Base-by-base conservation (phyloP, 2,329 filamentous ascomycete species). In the Ascocoryne sarcoides region DNA sequence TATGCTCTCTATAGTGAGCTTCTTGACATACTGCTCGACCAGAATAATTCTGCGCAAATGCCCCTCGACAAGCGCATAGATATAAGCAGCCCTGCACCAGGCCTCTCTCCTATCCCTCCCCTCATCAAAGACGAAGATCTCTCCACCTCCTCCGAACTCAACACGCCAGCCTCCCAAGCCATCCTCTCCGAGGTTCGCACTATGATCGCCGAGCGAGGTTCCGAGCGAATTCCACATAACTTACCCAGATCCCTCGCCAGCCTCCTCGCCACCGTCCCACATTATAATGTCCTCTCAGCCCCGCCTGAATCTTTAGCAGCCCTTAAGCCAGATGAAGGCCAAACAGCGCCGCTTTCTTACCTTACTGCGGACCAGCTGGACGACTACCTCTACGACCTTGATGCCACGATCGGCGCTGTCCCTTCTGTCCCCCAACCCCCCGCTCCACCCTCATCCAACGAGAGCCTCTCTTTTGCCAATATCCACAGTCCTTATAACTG, bases 401-500 rank as follows among this genome's bases (percentile, higher is more conserved):
- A 48, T 62, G 62, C 45, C 32, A 49, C 39, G 42, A 65, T 47
- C 52, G 59, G 59, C 39, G 55, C 57, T 17, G 60, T 43, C 34
- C 56, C 38, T 2, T 32, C 43, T 14, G 30, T 45, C 3, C 37
- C 51, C 57, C 59, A 51, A 55, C 54, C 43, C 42, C 58, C 31
- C 62, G 53, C 63, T 55, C 50, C 61, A 59, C 46, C 52, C 16
- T 57, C 42, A 65, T 61, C 30, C 58, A 68, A 63, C 58, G 71
- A 75, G 42, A 59, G 72, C 36, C 23, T 26, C 23, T 69, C 72
- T 19, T 62, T 87, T 17, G 75, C 75, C 37, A 96, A 96, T 60
- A 88, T 89, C 0, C 84, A 87, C 31, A 93, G 85, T 44, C 89
- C 95, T 3, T 93, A 94, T 66, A 95, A 93, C 62, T 98, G 92